These are phyloP conservation scores for Nissolia schottii DNA, from an alignment of 306 rosid genomes.

Conservation along the genomic window DNA sequence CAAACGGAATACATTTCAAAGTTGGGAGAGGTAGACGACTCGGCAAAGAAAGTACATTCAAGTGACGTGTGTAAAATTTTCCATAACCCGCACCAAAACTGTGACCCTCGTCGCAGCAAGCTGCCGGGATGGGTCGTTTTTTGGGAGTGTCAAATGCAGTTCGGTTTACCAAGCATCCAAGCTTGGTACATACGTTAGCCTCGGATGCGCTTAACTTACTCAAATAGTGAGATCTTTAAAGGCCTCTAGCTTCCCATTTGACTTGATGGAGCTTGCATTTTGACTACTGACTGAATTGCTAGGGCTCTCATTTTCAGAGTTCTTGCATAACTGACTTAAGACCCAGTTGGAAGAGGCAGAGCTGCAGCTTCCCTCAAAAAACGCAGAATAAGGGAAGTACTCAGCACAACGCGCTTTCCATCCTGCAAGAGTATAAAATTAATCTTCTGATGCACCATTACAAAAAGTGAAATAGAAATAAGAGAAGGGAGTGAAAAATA, in stretches of 20 bases:
- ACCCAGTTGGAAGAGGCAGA: conserved; percentile 65
- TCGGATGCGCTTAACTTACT: conserved; percentile 16
- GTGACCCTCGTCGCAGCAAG: conserved; percentile 23
- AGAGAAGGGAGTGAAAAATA: background rate
- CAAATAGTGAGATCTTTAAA: conserved; percentile 57
- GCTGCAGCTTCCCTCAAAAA: conserved; percentile 65
- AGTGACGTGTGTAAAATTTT: conserved; percentile 12
- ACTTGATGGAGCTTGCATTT: conserved; percentile 39
- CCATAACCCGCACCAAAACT: conserved; percentile 36
- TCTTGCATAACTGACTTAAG: conserved; percentile 43
- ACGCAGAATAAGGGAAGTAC: conserved; percentile 74
- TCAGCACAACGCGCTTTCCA: conserved; percentile 80
- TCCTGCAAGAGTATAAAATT: conserved; percentile 44
- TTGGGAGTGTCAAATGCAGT: conserved; percentile 18
- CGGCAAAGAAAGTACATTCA: conserved; percentile 14
- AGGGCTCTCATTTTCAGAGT: conserved; percentile 50
- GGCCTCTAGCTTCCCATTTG: conserved; percentile 68
- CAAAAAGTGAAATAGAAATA: background rate
- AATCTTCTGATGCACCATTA: background rate
- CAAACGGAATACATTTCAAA: conserved; percentile 43
- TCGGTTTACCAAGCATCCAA: conserved; percentile 32
- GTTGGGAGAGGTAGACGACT: conserved; percentile 27
- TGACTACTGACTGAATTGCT: conserved; percentile 34
- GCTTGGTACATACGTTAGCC: conserved; percentile 2
- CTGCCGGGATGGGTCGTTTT: conserved; percentile 26